Conservation (phyloP, 2,329 filamentous ascomycete genomes). For the Aspergillus fumigatus region DNA sequence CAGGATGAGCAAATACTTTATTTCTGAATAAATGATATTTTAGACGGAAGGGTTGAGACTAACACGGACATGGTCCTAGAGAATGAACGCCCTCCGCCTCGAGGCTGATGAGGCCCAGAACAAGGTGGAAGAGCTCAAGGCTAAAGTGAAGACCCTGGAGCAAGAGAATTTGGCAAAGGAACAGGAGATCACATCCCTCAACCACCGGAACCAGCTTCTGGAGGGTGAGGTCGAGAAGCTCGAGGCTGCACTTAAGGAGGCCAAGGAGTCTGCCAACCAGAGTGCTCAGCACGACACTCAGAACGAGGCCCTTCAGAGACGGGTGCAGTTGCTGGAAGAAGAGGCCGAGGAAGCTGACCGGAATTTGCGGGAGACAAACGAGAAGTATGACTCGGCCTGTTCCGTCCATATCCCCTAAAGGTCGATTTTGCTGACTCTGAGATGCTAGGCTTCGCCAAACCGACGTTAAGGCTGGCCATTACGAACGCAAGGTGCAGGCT, state of each 20-base stretch:
- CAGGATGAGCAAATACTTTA: neutral
- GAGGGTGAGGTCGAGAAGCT: conserved; percentile 91
- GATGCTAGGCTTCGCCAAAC: conserved; percentile 83
- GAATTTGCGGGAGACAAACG: conserved; percentile 93
- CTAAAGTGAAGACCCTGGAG: conserved; percentile 83
- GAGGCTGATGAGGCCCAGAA: conserved; percentile 81
- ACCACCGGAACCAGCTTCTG: conserved; percentile 90
- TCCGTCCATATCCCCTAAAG: neutral
- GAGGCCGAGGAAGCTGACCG: conserved; percentile 96
- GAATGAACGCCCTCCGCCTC: conserved; percentile 90
- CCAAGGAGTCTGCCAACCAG: conserved; percentile 81
- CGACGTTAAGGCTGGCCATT: conserved; percentile 98
- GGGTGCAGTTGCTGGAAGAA: conserved; percentile 93
- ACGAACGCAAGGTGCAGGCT: conserved; percentile 98
- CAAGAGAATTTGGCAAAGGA: conserved; percentile 95
- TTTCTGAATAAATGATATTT: conserved; percentile 16
- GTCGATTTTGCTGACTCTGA: conserved; percentile 14
- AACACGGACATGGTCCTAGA: conserved; percentile 49
- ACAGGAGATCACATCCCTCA: conserved; percentile 94
- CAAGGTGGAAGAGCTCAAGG: conserved; percentile 82
- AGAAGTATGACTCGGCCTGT: conserved; percentile 68
- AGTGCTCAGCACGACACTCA: conserved; percentile 78
- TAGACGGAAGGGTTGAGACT: conserved; percentile 14
- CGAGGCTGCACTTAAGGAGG: conserved; percentile 74
- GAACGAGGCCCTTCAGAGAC: conserved; percentile 86